phyloP scores from a whole-genome alignment of 2,329 filamentous ascomycete species.

The Kalaharituber pfeilii region DNA sequence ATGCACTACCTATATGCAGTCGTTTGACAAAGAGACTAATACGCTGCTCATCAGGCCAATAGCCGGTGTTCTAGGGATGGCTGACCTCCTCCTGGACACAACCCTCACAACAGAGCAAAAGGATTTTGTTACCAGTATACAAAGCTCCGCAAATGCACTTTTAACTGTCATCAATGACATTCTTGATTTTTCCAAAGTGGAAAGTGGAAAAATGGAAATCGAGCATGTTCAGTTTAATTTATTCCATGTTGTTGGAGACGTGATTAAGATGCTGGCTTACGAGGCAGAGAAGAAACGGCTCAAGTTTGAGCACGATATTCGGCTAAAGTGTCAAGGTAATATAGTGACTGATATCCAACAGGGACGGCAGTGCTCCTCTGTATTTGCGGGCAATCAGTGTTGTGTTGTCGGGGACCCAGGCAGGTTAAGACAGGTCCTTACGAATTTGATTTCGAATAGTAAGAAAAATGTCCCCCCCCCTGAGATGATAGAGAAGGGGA shows the following conservation, averaged over 20 bases:
- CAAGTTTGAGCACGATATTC: conserved; percentile 43
- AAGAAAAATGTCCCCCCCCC: neutral
- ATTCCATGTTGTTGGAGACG: conserved; percentile 23
- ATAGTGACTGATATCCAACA: conserved; percentile 21
- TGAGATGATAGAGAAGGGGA: neutral
- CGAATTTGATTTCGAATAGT: conserved; percentile 54
- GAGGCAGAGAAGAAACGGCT: conserved; percentile 66
- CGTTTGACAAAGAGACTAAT: too few species aligned
- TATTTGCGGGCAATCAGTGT: neutral
- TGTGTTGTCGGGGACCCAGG: conserved; percentile 74
- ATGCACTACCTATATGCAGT: too few species aligned
- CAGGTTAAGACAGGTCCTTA: conserved; percentile 65
- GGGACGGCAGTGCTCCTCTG: neutral
- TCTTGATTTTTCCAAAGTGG: conserved; percentile 73
- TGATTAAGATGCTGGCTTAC: conserved; percentile 74
- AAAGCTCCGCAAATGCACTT: conserved; percentile 61
- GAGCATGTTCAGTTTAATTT: conserved; percentile 68
- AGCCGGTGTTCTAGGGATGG: conserved; percentile 65
- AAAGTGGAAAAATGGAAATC: conserved; percentile 58
- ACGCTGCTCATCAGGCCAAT: conserved; percentile 37
- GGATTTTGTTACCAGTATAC: conserved; percentile 61
- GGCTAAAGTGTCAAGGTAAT: conserved; percentile 43
- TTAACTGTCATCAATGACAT: conserved; percentile 85
- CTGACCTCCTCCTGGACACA: conserved; percentile 53
- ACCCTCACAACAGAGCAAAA: conserved; percentile 50